Conservation (phyloP, 371 early-diverging fungal species). For the Rhizomucor pusillus region DNA sequence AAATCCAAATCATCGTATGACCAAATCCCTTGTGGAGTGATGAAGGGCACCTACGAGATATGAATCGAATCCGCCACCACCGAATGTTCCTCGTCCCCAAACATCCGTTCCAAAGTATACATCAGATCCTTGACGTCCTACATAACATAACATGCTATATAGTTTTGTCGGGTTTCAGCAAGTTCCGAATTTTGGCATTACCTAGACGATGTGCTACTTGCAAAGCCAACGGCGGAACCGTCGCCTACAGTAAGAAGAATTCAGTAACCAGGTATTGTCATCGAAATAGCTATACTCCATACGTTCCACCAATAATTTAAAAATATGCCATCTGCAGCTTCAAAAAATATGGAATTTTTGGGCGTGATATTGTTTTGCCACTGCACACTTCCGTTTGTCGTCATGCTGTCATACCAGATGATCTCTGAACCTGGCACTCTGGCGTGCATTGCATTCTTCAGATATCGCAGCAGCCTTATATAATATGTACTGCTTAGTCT, state of each 20-base stretch:
- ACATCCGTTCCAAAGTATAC: slow-evolving; percentile 66
- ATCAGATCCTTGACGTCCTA: slow-evolving; percentile 16
- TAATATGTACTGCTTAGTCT: background rate
- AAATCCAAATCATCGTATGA: background rate
- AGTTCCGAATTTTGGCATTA: no score
- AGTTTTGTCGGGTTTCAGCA: no score
- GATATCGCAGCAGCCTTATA: slow-evolving; percentile 40
- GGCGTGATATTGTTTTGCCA: slow-evolving; percentile 60
- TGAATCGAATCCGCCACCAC: slow-evolving; percentile 56
- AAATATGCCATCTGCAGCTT: slow-evolving; percentile 58
- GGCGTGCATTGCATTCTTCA: slow-evolving; percentile 44
- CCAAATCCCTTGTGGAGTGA: background rate
- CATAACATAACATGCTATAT: no score
- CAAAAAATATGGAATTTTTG: slow-evolving; percentile 48
- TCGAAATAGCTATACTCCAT: background rate
- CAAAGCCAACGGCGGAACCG: no score
- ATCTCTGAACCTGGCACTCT: slow-evolving; percentile 48
- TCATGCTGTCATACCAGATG: slow-evolving; percentile 65
- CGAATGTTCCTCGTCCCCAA: slow-evolving; percentile 64
- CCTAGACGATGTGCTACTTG: no score
- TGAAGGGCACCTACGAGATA: slow-evolving; percentile 22
- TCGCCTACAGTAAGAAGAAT: no score
- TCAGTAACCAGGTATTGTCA: no score
- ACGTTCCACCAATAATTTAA: slow-evolving; percentile 66
- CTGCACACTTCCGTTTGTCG: slow-evolving; percentile 34